Base-by-base conservation (phyloP, 202 grass and related monocot species). In the Dendrocalamus latiflorus region DNA sequence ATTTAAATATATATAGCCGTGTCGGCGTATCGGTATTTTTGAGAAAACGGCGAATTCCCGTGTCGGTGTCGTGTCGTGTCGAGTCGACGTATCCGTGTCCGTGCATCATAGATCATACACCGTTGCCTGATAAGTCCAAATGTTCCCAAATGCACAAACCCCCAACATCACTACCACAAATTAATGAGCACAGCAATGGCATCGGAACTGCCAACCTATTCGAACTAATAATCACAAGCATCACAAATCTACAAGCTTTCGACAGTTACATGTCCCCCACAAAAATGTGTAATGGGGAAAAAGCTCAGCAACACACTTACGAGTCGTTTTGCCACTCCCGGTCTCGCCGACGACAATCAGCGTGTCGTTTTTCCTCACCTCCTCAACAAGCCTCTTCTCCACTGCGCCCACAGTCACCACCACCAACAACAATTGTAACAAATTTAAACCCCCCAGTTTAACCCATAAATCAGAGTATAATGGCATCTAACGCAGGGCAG, bases 301-400 rank as follows among this genome's bases (percentile, higher is more conserved):
- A 48, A 24, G 8, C 1, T 25, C 4, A 57, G 41, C 3, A 78
- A 28, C 25, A 60, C 70, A 90, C 90, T 91, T 81, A 98, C 95
- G 93, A 22, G 95, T 98, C 22, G 89, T 98, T 81, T 98, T 98
- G 48, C 95, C 95, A 21, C 95, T 98, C 59, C 95, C 95, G 0
- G 95, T 98, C 86, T 98, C 95, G 0, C 92, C 95, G 8, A 98
- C 89, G 22, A 95, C 70, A 30, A 98, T 98, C 51, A 95, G 48
- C 21, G 26, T 26, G 26, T 26, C 26, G 26, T 26, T 26, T 26
- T 26, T 98, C 84, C 58, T 91, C 65, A 95, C 89, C 87, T 98
- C 95, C 15, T 95, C 93, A 3, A 98, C 89, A 30, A 93, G 90
- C 30, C 80, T 86, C 28, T 89, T 90, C 87, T 98, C 91, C 72